Conservation (phyloP, 2,329 filamentous ascomycete genomes). For the Zymoseptoria ardabiliae region DNA sequence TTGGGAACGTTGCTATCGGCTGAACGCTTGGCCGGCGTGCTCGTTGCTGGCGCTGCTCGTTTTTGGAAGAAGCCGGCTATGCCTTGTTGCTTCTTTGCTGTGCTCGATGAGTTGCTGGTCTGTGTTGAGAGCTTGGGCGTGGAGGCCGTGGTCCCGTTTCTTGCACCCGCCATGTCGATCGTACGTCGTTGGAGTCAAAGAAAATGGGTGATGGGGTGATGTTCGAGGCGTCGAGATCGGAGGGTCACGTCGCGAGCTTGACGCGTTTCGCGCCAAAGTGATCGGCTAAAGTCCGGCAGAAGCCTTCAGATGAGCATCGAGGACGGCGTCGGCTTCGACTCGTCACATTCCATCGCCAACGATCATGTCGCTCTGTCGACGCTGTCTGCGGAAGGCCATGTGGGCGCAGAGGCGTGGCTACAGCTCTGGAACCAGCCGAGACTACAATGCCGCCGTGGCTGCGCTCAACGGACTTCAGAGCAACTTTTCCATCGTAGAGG, state of each 20-base stretch:
- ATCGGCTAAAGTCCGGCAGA: neutral
- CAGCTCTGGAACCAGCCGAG: slow-evolving; percentile 11
- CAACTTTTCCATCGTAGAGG: slow-evolving; percentile 70
- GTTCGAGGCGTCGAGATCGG: slow-evolving; percentile 39
- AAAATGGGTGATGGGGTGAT: slow-evolving; percentile 1
- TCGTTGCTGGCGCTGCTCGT: slow-evolving; percentile 36
- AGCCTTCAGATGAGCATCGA: too few relatives aligned
- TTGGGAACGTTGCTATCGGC: slow-evolving; percentile 16
- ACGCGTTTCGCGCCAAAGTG: neutral
- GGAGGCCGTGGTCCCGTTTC: slow-evolving; percentile 3
- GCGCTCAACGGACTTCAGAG: slow-evolving; percentile 71
- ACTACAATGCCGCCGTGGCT: slow-evolving; percentile 54
- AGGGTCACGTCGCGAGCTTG: neutral
- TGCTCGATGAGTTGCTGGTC: slow-evolving; percentile 33
- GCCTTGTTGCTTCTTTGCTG: slow-evolving; percentile 54
- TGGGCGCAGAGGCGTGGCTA: slow-evolving; percentile 5
- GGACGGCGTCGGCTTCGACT: neutral
- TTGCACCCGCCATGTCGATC: slow-evolving; percentile 8
- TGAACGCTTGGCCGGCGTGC: slow-evolving; percentile 28
- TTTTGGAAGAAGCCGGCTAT: slow-evolving; percentile 76
- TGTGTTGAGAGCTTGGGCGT: slow-evolving; percentile 14
- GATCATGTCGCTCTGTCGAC: slow-evolving; percentile 4
- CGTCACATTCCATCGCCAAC: neutral
- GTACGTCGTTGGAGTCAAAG: neutral
- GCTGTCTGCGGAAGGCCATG: slow-evolving; percentile 4